Evolutionary conservation across 805 yeast genomes (phyloP).

Genomic region (Zygoascus flipseniorum): DNA sequence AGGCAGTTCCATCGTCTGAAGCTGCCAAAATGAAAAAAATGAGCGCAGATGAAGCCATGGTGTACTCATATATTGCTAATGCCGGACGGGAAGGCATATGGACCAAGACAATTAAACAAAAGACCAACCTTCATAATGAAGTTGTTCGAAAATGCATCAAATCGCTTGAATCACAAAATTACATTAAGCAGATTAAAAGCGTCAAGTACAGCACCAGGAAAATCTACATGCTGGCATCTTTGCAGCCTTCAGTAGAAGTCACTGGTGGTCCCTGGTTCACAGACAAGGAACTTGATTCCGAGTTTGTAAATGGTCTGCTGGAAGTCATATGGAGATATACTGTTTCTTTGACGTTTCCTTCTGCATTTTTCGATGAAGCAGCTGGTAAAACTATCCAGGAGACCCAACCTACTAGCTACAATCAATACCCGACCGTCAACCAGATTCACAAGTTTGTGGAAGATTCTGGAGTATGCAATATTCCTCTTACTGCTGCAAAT

Average conservation of each 20-base stretch:
- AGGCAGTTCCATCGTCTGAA: slow-evolving; percentile 62
- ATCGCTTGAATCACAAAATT: slow-evolving; percentile 67
- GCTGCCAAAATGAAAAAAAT: slow-evolving; percentile 70
- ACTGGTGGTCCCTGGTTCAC: slow-evolving; percentile 99
- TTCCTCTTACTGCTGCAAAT: slow-evolving; percentile 66
- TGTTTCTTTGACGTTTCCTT: slow-evolving; percentile 68
- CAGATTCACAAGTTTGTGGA: slow-evolving; percentile 69
- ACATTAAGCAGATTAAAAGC: slow-evolving; percentile 80
- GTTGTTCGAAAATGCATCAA: slow-evolving; percentile 81
- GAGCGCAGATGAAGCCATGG: slow-evolving; percentile 83
- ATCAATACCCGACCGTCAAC: slow-evolving; percentile 54
- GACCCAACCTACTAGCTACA: slow-evolving; percentile 28
- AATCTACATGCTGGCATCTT: slow-evolving; percentile 87
- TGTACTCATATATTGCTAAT: slow-evolving; percentile 85
- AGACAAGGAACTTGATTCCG: slow-evolving; percentile 88
- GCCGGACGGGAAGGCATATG: slow-evolving; percentile 93
- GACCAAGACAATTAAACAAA: slow-evolving; percentile 85
- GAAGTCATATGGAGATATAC: slow-evolving; percentile 85
- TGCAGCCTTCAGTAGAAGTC: slow-evolving; percentile 90
- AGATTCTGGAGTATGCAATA: slow-evolving; percentile 65
- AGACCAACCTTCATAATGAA: slow-evolving; percentile 84
- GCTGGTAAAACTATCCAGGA: slow-evolving; percentile 28
- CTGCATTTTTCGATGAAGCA: slow-evolving; percentile 37
- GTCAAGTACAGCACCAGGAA: slow-evolving; percentile 90
- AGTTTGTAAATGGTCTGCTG: slow-evolving; percentile 76